Percentiles rank a stretch among this genome's conserved stretches.
phyloP scores from a whole-genome alignment of 2,329 filamentous ascomycete genomes.

The Aulographum hederae region DNA sequence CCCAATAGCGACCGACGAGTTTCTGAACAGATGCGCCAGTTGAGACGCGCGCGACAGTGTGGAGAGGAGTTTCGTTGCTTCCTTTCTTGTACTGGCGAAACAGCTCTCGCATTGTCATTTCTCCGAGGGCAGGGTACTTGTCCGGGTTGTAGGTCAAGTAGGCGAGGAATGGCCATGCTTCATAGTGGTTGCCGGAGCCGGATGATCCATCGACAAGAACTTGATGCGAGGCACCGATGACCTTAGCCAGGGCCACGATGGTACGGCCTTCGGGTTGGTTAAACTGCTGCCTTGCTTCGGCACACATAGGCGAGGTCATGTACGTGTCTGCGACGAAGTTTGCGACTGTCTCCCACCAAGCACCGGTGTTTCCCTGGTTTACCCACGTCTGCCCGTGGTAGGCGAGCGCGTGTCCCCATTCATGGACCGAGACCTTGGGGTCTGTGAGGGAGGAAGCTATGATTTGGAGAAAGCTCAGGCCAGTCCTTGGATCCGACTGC shows the following conservation, averaged over 20 bases:
- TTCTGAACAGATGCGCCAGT: conserved; percentile 15
- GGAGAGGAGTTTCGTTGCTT: conserved; percentile 32
- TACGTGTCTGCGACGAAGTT: conserved; percentile 33
- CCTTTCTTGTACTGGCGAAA: conserved; percentile 23
- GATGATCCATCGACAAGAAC: conserved; percentile 28
- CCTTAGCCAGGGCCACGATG: conserved; percentile 24
- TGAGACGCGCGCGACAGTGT: conserved; percentile 24
- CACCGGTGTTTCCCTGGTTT: conserved; percentile 25
- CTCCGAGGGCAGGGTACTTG: conserved; percentile 13
- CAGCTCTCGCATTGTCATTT: conserved; percentile 8
- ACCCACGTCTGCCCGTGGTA: conserved; percentile 21
- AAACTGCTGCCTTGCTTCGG: conserved; percentile 17
- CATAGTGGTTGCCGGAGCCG: conserved; percentile 29
- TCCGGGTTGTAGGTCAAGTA: conserved; percentile 32
- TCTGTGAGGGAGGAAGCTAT: conserved; percentile 19
- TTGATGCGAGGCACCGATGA: conserved; percentile 29
- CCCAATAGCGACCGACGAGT: conserved; percentile 32
- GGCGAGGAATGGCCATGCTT: conserved; percentile 32
- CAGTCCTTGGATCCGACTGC: conserved; percentile 20
- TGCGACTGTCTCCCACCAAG: conserved; percentile 34
- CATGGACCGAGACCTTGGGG: conserved; percentile 27
- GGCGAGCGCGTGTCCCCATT: conserved; percentile 31
- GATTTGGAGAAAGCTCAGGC: conserved; percentile 27
- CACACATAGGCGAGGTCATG: conserved; percentile 26
- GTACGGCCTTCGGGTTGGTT: conserved; percentile 18